Evolutionary conservation across 2,329 filamentous ascomycete species (phyloP).

Genomic region (Emergomyces pasteurianus): DNA sequence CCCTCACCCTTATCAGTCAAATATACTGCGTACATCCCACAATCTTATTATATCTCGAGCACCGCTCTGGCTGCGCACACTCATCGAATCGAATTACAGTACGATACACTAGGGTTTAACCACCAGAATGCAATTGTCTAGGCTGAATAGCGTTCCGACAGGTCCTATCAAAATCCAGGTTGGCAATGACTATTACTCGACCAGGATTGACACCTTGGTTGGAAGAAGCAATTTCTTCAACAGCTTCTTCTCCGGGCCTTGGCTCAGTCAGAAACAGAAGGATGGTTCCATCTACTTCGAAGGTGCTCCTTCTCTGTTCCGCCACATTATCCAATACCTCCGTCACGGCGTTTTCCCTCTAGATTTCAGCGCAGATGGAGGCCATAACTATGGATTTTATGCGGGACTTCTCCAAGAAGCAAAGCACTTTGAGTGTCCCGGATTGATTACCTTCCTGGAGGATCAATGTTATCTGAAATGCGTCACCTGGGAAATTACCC

Average conservation of each 20-base stretch:
- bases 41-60: background rate
- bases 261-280: conserved; percentile 1
- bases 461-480: conserved; percentile 6
- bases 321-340: conserved; percentile 6
- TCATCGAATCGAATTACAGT: background rate
- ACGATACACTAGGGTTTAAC: background rate
- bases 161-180: conserved; percentile 3
- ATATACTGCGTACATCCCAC: background rate
- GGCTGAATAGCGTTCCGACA: background rate
- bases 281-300: conserved; percentile 7
- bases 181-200: conserved; percentile 2
- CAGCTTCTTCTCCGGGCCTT: conserved; percentile 5
- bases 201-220: conserved; percentile 2
- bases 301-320: conserved; percentile 3
- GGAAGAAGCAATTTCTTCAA: conserved; percentile 8
- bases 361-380: conserved; percentile 1
- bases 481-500: background rate
- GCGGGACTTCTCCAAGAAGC: conserved; percentile 5
- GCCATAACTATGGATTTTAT: conserved; percentile 7
- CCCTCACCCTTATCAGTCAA: background rate
- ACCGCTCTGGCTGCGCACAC: background rate
- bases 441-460: conserved; percentile 5
- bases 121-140: background rate
- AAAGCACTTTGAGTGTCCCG: conserved; percentile 6
- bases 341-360: conserved; percentile 7